Conservation (phyloP, 176 grass and related monocot genomes). For the Oryza rufipogon region DNA sequence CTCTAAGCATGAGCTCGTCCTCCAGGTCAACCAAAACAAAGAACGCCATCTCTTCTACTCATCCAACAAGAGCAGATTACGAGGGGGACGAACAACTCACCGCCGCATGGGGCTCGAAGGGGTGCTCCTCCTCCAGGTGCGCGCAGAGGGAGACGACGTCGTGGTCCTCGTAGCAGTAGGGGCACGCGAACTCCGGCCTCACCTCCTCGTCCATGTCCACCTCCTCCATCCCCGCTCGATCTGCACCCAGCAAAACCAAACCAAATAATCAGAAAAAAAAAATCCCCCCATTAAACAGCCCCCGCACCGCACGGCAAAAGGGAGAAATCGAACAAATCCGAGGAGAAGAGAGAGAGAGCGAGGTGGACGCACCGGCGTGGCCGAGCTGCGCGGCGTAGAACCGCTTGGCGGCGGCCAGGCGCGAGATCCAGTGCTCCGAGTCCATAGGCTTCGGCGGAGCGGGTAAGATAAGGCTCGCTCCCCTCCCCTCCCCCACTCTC, state of each 20-base stretch:
- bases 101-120: slow-evolving; percentile 73
- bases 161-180: slow-evolving; percentile 98
- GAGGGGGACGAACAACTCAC: slow-evolving; percentile 33
- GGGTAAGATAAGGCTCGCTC: not conserved
- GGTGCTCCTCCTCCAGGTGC: slow-evolving; percentile 95
- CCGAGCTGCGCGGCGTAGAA: slow-evolving; percentile 76
- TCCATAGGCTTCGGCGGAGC: slow-evolving; percentile 48
- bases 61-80: not conserved
- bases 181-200: slow-evolving; percentile 82
- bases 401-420: slow-evolving; percentile 85
- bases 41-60: not conserved
- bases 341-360: not conserved
- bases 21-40: slow-evolving; percentile 9
- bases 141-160: slow-evolving; percentile 75
- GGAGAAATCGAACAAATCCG: no score
- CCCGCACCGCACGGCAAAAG: not conserved
- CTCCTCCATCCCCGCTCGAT: slow-evolving; percentile 78
- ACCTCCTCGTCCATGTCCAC: slow-evolving; percentile 79
- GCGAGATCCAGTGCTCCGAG: slow-evolving; percentile 95
- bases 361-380: slow-evolving; percentile 46
- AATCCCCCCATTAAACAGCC: no score
- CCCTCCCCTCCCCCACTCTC: not conserved
- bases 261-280: not conserved
- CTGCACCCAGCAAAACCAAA: slow-evolving; percentile 40
- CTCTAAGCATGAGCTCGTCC: not conserved